phyloP scores from a whole-genome alignment of 2,329 filamentous ascomycete genomes.

The Penicillium sp. region DNA sequence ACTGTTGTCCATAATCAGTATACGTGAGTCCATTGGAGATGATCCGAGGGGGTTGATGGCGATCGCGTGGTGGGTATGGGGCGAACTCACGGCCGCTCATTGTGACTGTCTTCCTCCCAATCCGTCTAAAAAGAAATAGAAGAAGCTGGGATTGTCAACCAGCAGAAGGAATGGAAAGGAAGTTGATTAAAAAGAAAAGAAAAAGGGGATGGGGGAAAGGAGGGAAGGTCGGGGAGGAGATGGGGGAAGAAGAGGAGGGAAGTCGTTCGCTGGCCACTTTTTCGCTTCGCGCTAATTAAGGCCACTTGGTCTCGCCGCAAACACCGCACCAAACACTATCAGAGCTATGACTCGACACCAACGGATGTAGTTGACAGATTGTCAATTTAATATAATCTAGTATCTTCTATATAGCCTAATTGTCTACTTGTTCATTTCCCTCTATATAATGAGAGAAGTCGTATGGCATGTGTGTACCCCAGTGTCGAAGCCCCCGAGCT shows the following conservation, averaged over 20 bases:
- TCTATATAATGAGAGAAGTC: background rate
- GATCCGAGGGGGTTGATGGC: conserved; percentile 19
- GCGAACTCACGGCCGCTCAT: conserved; percentile 61
- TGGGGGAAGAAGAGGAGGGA: conserved; percentile 24
- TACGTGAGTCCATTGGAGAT: conserved; percentile 27
- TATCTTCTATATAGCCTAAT: background rate
- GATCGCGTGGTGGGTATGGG: conserved; percentile 30
- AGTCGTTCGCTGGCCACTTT: conserved; percentile 39
- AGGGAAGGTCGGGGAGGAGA: conserved; percentile 24
- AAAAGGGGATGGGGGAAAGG: conserved; percentile 21
- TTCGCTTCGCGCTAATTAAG: conserved; percentile 41
- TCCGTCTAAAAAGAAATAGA: conserved; percentile 27
- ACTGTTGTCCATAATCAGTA: conserved; percentile 57
- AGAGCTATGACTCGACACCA: conserved; percentile 13
- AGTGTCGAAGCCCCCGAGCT: conserved; percentile 13
- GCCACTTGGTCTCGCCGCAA: conserved; percentile 39
- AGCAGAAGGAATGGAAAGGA: conserved; percentile 35
- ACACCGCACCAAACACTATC: conserved; percentile 5
- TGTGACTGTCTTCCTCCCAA: conserved; percentile 46
- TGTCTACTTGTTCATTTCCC: background rate
- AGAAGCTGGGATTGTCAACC: conserved; percentile 34
- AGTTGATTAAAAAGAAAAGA: conserved; percentile 24
- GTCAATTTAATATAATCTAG: background rate
- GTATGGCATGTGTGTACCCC: conserved; percentile 7
- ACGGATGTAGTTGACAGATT: background rate